Evolutionary conservation across 306 rosid species (phyloP), one percentile per base, ranked within the genome.

Genomic region (Prunus dulcis): DNA sequence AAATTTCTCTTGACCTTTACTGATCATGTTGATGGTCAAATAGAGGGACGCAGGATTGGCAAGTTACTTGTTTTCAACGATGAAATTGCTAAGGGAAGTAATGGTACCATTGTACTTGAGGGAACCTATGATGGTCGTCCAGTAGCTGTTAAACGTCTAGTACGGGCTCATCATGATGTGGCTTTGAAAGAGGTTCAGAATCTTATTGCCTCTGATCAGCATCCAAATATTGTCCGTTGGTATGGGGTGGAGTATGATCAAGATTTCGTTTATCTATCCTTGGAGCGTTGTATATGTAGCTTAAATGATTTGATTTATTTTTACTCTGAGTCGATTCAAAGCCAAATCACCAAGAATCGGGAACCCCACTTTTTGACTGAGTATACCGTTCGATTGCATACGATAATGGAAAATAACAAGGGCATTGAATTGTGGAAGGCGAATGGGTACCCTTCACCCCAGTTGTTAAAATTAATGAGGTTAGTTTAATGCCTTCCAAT

Each of bases 71-170:
- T 89, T 69, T 89, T 89, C 52, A 87, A 80, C 68, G 78, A 71
- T 47, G 92, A 89, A 84, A 91, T 91, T 82, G 93, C 92, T 30
- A 86, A 87, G 79, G 96, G 96, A 76, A 91, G 96, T 81, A 91
- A 91, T 65, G 93, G 92, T 10, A 89, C 96, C 52, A 70, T 91
- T 79, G 84, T 91, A 9, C 83, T 91, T 0, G 92, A 89, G 72
- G 96, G 96, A 75, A 69, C 67, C 66, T 86, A 91, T 58, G 90
- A 87, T 43, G 84, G 97, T 19, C 89, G 96, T n/a, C 66, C 86
- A 2, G 93, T 91, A 68, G 96, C 97, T 72, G 91, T 91, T 14
- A 91, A 91, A 69, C 94, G 97, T 49, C 92, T 91, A 10, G 92
- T 91, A 71, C 84, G 84, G 77, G 62, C 87, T 84, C 94, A 91